Evolutionary conservation across 192 early-diverging fungal species (phyloP), one percentile per base, ranked within the genome.

Genomic region (Backusella luteola): DNA sequence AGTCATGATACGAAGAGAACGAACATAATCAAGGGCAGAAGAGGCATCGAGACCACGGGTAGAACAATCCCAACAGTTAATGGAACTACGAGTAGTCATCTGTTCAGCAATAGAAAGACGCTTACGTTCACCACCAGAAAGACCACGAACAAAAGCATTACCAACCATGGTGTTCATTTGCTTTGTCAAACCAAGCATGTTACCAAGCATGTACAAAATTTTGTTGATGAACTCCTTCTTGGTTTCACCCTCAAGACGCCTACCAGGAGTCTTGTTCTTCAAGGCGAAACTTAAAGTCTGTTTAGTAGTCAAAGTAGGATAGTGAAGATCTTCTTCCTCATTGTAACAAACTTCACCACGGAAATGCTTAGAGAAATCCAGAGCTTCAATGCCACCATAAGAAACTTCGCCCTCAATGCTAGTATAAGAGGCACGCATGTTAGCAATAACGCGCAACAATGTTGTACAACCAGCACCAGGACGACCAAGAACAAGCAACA

Each of bases 11-110:
- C 94, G 91, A 63, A 95, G 87, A 29, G 87, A 90, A 69, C 89
- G 85, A 46, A 89, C 88, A 76, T 92, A 95, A 75, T 95, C 93
- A 8, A 95, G 85, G 59, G 94, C 91, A 6, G 90, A 92, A 72
- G 91, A 92, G n/a, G 92, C 89, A 81, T 95, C 94, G 69, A 95
- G 85, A 67, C 94, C 94, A 44, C 87, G 86, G 8, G 94, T 95
- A 73, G 88, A 88, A 34, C 90, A 87, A 71, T 93, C 91, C 90
- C 90, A 93, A 67, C 90, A 82, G 56, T 91, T 89, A 77, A 92
- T 79, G 36, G 88, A 76, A 19, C 85, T 81, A 68, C 88, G 85
- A 21, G 86, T 86, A 14, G 90, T 89, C 71, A 92, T 89, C 77
- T 92, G 91, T 84, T 92, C 91, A n/a, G 91, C 91, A 79, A 91